Evolutionary conservation across 176 grass and related monocot genomes (phyloP), one percentile per base, ranked within the genome.

Genomic region (Microstegium vimineum): DNA sequence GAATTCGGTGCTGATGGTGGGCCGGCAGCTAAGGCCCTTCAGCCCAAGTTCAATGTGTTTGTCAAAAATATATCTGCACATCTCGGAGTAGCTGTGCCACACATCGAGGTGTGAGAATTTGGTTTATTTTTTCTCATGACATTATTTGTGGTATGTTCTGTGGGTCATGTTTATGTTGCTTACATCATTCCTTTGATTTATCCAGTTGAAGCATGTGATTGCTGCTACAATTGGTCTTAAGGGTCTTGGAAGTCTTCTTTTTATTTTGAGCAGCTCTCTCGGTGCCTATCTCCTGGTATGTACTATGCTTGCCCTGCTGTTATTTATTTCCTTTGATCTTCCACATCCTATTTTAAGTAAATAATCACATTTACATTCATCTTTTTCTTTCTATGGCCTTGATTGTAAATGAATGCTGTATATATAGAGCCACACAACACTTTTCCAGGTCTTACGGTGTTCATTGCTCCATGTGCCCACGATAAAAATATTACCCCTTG

Each of bases 1-100:
- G 94, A 97, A 97, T 97, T 91, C 26, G 91, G 89, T 66, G 35
- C 37, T 62, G 82, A 97, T 94, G 95, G 95, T 72, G 95, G 95
- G 38, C 90, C 95, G 62, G 95, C 92, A 40, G 88, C 92, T 8
- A 98, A 91, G 84, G 92, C 88, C 46, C 74, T 98, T 37, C 57
- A 56, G 71, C 95, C 95, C 37, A 98, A 98, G 49, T 91, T 82
- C 56, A 93, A 38, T 4, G 67, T 87, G 12, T 92, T 94, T 62
- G 83, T 82, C 5, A 94, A 94, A 71, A 86, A 94, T 60, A 80
- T 91, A 17, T 85, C 73, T 57, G 78, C 86, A 32, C 79, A 84
- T 84, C 47, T 94, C 23, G 95, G 94, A 69, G 86, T 94, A 23
- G 80, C 35, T 23, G 85, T 90, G 77, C 94, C 94, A 15, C 90